Conservation (phyloP, 257 asterid genomes). For the Rehmannia glutinosa region DNA sequence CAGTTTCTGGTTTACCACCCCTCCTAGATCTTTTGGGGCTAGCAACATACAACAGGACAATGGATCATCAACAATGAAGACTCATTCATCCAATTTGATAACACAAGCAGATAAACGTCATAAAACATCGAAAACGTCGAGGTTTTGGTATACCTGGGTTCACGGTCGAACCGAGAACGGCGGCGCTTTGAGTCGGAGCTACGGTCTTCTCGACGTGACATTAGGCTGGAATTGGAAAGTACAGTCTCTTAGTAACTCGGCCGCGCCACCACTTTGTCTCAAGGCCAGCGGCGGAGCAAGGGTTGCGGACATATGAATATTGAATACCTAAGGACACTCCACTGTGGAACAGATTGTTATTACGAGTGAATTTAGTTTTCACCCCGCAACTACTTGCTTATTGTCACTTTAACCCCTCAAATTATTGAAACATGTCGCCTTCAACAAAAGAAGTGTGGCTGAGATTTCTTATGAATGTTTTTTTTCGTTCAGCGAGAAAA, state of each 20-base stretch:
- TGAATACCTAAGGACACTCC: slow-evolving; percentile 14
- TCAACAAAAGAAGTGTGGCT: too few species aligned
- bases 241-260: neutral
- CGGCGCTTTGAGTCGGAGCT: slow-evolving; percentile 57
- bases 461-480: too few species aligned
- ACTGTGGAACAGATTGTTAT: neutral
- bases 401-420: neutral
- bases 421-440: too few species aligned
- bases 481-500: too few species aligned
- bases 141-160: slow-evolving; percentile 40
- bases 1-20: slow-evolving; percentile 65
- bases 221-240: neutral
- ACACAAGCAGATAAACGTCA: neutral
- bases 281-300: slow-evolving; percentile 19
- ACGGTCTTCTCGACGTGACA: slow-evolving; percentile 75
- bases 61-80: neutral
- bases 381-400: neutral
- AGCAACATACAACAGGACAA: slow-evolving; percentile 17
- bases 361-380: neutral
- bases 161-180: too few species aligned
- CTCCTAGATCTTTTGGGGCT: slow-evolving; percentile 91
- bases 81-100: neutral
- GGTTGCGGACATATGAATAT: neutral
- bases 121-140: neutral
- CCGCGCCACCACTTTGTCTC: slow-evolving; percentile 22